These are phyloP conservation scores for Neurospora sp. DNA, from an alignment of 495 filamentous ascomycete genomes.

Conservation along the genomic window DNA sequence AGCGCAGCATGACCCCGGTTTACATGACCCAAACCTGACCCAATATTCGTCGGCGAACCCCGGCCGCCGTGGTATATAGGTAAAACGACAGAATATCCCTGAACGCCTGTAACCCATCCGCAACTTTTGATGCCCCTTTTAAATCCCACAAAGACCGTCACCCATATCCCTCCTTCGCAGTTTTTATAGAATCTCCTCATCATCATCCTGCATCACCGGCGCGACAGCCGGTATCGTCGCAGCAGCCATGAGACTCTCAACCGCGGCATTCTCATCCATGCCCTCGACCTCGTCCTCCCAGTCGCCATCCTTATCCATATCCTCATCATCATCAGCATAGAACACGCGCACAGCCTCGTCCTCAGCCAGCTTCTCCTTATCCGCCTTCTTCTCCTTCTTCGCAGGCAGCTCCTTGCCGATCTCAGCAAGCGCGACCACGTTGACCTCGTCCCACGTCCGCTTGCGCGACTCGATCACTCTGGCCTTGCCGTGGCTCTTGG, in stretches of 20 bases:
- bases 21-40: neutral
- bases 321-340: slow-evolving; percentile 16
- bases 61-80: neutral
- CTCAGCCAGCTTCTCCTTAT: slow-evolving; percentile 4
- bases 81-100: neutral
- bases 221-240: neutral
- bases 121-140: neutral
- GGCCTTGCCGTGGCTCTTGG: slow-evolving; percentile 51
- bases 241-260: neutral
- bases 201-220: slow-evolving; percentile 1
- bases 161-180: neutral
- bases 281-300: slow-evolving; percentile 2
- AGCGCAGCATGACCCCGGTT: neutral
- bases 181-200: slow-evolving; percentile 16
- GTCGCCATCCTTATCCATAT: slow-evolving; percentile 14
- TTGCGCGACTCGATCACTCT: slow-evolving; percentile 48
- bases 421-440: slow-evolving; percentile 25
- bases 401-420: slow-evolving; percentile 1
- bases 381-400: slow-evolving; percentile 8
- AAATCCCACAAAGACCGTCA: neutral
- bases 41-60: neutral
- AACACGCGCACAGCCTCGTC: slow-evolving; percentile 16
- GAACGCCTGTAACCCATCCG: neutral
- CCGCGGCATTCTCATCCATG: neutral
- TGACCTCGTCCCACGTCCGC: slow-evolving; percentile 52